Evolutionary conservation across 1,139 yeast species (phyloP), one percentile per base, ranked within the genome.

Genomic region (Yamadazyma kanchanaburiensis): DNA sequence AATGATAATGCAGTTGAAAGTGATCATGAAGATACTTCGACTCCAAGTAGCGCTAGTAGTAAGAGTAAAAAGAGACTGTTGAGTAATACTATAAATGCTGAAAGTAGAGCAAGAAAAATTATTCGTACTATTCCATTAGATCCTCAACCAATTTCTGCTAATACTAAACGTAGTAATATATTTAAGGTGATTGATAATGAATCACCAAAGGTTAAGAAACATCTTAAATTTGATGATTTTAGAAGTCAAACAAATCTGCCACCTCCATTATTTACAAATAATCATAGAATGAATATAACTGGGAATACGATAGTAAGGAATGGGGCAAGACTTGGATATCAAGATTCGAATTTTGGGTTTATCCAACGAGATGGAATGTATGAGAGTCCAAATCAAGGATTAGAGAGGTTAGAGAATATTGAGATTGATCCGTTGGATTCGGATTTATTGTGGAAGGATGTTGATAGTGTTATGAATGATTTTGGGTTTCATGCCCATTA

Each of bases 391-490:
- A 31, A 46, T 11, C 60, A 57, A 30, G 57, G 60, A 15, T 41
- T 60, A 20, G 64, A 57, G 25, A 57, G 60, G 14, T 41, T 60
- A 20, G 64, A 57, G 25, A 57, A 51, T 31, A 46, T 64, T 26
- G 70, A 63, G 30, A 40, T 59, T 33, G 61, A 53, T 29, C 44
- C 49, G 12, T 50, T 64, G 32, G 72, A 64, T 30, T 77, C 80
- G 21, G 95, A 83, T 35, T 58, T 80, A 46, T 72, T 87, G 10
- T 87, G 95, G 89, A 83, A 82, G 49, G 95, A 89, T 49, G 94
- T 89, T 15, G 95, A 87, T 42, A 70, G 85, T 31, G 85, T 89
- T 37, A 87, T 89, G 96, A 85, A 85, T 46, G 96, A 88, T 50
- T 88, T 88, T 60, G 97, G 96, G 8, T 88, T 89, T 62, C 86